Base-by-base conservation (phyloP, 345 rosid species). In the Cochlearia excelsa region DNA sequence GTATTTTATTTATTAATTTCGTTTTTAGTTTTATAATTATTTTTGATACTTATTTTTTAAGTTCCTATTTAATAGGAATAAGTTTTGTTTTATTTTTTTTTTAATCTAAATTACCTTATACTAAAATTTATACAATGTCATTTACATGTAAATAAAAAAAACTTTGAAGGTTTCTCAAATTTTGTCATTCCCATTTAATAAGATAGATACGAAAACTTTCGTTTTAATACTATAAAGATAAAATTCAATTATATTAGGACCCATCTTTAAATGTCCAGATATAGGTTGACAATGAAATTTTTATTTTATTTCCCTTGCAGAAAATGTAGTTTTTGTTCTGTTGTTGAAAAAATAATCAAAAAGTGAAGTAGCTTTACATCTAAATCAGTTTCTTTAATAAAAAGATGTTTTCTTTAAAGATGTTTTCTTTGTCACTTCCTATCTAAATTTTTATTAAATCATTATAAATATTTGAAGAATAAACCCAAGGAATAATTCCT, bases 191-290 rank as follows among this genome's bases (percentile, higher is more conserved):
- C n/a, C n/a, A n/a, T n/a, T n/a, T n/a, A n/a, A n/a, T n/a, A n/a
- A n/a, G n/a, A n/a, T n/a, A n/a, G n/a, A n/a, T 16, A 16, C 0
- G 23, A 16, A 54, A 44, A 53, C 55, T 47, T 61, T 39, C 45
- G 54, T 30, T 68, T 68, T 7, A 60, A 30, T 60, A 52, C 7
- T 26, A 4, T 3, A 43, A 60, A 16, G 51, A 30, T 53, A 31
- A 46, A 61, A 11, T 52, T 52, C 51, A 33, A 54, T 28, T 54
- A 47, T 61, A 39, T 54, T 63, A 57, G 45, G 48, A 30, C 76
- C 81, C 77, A 73, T 78, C 72, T 66, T 61, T 61, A 68, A 57
- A 62, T 77, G 83, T 80, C 74, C 56, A 70, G 64, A 57, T 70
- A 63, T 56, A 70, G 42, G 54, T 29, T 48, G 67, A 47, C 57